Evolutionary conservation across 179 eudicot species (phyloP).

Genomic region (Dionaea muscipula): DNA sequence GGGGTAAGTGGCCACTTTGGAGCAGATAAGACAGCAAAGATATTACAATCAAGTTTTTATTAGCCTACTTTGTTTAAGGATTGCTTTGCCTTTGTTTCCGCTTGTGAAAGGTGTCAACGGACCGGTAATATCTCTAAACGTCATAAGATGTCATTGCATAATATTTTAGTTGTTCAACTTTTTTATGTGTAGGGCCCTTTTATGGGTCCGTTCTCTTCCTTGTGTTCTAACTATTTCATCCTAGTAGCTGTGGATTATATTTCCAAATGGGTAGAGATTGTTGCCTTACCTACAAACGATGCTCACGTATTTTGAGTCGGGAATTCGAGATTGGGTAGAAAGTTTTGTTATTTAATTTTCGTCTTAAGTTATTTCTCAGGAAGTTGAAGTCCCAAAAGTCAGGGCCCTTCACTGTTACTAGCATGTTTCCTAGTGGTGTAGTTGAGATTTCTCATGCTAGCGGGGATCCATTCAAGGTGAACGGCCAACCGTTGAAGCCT

Average conservation of each 20-base stretch:
- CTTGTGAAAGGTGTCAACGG: background rate
- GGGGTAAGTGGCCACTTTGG: background rate
- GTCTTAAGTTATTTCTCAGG: no score
- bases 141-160: background rate
- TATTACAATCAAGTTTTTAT: background rate
- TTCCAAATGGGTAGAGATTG: background rate
- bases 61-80: background rate
- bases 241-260: background rate
- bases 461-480: no score
- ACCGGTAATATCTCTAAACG: background rate
- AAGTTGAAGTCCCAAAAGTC: no score
- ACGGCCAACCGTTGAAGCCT: no score
- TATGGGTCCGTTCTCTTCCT: background rate
- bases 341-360: background rate
- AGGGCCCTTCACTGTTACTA: no score
- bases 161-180: background rate
- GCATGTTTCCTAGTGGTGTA: no score
- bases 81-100: background rate
- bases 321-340: background rate
- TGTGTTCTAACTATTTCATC: background rate
- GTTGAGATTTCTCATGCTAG: no score
- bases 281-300: background rate
- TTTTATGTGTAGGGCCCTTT: background rate
- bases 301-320: background rate
- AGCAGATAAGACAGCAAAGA: background rate